phyloP scores from a whole-genome alignment of 129 eudicot species.

The Flaveria bidentis region DNA sequence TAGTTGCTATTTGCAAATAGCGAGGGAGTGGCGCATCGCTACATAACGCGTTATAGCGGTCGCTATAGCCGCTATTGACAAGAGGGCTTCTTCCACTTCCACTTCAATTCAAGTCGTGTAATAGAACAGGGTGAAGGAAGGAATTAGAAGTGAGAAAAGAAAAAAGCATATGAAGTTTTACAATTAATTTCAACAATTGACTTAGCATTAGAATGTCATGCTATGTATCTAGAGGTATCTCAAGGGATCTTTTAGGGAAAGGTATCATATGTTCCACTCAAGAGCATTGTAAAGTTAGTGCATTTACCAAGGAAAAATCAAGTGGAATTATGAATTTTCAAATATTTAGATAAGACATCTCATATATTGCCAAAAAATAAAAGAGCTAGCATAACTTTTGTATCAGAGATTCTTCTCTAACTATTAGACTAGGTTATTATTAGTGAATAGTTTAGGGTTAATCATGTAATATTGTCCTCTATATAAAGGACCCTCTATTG shows the following conservation, averaged over 20 bases:
- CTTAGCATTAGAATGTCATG: conserved; percentile 3
- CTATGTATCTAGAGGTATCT: conserved; percentile 2
- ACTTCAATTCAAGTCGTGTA: background rate
- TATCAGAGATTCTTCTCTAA: background rate
- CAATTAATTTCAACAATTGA: background rate
- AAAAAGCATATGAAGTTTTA: conserved; percentile 10
- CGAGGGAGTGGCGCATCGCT: no score
- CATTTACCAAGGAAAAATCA: background rate
- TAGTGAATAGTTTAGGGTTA: no score
- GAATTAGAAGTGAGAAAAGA: background rate
- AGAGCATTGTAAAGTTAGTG: background rate
- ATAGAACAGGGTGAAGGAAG: background rate
- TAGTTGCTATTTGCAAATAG: no score
- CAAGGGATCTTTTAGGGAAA: background rate
- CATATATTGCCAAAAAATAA: background rate
- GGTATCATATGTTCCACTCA: background rate
- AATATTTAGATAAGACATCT: background rate
- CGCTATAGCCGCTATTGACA: no score
- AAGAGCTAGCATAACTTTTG: background rate
- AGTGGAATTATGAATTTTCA: background rate
- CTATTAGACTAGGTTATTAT: no score
- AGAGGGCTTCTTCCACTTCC: background rate
- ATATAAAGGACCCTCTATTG: no score
- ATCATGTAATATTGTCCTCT: no score
- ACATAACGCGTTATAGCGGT: no score